These are phyloP conservation scores for Verticillium nonalfalfae DNA, from an alignment of 2,329 filamentous ascomycete species.

Conservation along the genomic window DNA sequence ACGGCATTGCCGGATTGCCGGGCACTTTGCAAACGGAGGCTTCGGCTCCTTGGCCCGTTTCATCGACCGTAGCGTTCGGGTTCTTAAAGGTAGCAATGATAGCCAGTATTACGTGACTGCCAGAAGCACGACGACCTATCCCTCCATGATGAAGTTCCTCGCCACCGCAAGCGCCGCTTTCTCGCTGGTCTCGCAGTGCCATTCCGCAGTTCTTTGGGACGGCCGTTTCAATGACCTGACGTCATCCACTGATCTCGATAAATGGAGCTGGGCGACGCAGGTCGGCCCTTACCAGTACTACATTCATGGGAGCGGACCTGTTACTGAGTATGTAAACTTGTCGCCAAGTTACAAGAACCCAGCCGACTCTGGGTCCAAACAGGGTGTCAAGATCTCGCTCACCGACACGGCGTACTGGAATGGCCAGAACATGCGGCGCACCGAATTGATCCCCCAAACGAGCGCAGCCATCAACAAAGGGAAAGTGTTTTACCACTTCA, in stretches of 20 bases:
- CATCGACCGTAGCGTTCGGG: not conserved
- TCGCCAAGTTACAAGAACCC: conserved; percentile 58
- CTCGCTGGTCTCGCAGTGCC: not conserved
- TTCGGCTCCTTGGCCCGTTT: not conserved
- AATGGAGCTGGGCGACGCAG: conserved; percentile 63
- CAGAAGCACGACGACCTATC: not conserved
- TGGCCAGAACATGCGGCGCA: conserved; percentile 65
- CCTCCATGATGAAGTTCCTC: not conserved
- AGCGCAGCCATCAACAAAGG: conserved; percentile 56
- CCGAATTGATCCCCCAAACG: conserved; percentile 68
- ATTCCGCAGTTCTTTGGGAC: conserved; percentile 48
- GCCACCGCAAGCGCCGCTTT: not conserved
- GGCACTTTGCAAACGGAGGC: not conserved
- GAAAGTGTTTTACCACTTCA: conserved; percentile 68
- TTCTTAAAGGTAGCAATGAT: not conserved
- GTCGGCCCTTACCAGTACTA: conserved; percentile 70
- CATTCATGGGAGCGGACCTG: conserved; percentile 57
- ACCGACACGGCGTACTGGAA: conserved; percentile 62
- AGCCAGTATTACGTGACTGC: not conserved
- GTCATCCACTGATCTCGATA: conserved; percentile 45
- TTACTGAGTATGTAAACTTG: conserved; percentile 57
- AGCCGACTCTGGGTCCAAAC: conserved; percentile 51
- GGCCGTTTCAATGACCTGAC: conserved; percentile 58
- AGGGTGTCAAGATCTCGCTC: conserved; percentile 66
- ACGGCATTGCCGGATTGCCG: not conserved